These are phyloP conservation scores for Pseudoturritis turrita DNA, from an alignment of 345 rosid species.

Conservation along the genomic window DNA sequence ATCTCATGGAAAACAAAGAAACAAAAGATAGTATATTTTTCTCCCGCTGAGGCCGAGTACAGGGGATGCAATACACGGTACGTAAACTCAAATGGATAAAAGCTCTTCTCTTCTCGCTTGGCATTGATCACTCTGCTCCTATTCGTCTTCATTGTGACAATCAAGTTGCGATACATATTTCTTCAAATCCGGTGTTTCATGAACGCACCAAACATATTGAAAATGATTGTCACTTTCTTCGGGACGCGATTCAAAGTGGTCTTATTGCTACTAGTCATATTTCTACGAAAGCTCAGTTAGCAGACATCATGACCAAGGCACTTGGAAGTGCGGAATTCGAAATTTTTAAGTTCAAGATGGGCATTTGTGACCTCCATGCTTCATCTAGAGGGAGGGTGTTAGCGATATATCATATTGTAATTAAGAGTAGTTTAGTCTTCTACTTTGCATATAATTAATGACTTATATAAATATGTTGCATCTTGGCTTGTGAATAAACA, in stretches of 20 bases:
- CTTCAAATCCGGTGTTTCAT: not conserved
- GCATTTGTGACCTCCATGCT: not conserved
- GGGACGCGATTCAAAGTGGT: not conserved
- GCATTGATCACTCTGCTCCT: not conserved
- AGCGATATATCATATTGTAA: no score
- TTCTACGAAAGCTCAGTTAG: no score
- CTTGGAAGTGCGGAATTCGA: not conserved
- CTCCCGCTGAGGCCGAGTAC: not conserved
- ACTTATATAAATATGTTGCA: no score
- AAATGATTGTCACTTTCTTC: not conserved
- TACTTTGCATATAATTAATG: no score
- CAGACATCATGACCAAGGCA: no score
- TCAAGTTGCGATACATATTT: not conserved
- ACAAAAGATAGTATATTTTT: not conserved
- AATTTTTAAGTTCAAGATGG: not conserved
- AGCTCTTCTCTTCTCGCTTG: not conserved
- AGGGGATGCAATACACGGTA: not conserved
- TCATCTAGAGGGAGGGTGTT: not conserved
- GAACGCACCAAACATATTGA: not conserved
- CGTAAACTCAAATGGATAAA: not conserved
- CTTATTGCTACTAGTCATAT: no score
- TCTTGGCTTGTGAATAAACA: no score
- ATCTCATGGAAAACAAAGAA: no score
- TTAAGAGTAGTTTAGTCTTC: no score
- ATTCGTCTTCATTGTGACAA: not conserved